Evolutionary conservation across 345 rosid genomes (phyloP).

Genomic region (Arabis hirsuta): DNA sequence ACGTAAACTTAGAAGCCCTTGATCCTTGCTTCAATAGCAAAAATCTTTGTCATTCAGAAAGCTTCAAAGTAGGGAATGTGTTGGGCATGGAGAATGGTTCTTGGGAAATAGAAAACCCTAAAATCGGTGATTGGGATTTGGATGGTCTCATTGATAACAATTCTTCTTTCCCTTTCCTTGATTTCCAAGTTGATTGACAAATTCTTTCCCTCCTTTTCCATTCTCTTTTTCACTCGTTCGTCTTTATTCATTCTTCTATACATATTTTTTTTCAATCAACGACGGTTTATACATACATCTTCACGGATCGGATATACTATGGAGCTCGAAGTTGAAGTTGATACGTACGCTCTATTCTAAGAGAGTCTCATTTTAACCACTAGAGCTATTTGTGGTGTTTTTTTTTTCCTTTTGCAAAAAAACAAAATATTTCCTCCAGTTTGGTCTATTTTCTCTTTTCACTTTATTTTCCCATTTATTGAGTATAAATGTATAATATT

Average conservation of each 20-base stretch:
- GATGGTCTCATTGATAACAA: conserved; percentile 77
- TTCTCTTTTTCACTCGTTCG: conserved; percentile 20
- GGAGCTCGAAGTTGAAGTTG: conserved; percentile 16
- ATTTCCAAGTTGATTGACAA: conserved; percentile 69
- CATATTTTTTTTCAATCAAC: background rate
- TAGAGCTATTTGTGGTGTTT: background rate
- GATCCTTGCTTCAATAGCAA: conserved; percentile 56
- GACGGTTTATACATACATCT: conserved; percentile 18
- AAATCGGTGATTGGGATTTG: conserved; percentile 90
- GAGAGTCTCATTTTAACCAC: background rate
- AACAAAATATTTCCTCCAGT: background rate
- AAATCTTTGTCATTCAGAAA: conserved; percentile 42
- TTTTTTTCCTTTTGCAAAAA: background rate
- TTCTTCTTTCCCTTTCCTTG: conserved; percentile 78
- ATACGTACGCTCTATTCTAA: background rate
- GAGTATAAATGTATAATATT: background rate
- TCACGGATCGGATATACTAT: background rate
- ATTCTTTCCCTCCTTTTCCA: conserved; percentile 1
- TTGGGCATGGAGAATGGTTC: conserved; percentile 60
- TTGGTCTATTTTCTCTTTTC: background rate
- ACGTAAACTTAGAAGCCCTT: conserved; percentile 49
- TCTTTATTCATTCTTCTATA: conserved; percentile 29
- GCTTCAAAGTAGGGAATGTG: conserved; percentile 57
- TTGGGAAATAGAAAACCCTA: conserved; percentile 71
- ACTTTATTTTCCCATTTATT: background rate